A percentile compares a stretch with the other conserved stretches of the same genome.
Conservation (phyloP, 495 filamentous ascomycete species). For the Aspergillus taichungensis region DNA sequence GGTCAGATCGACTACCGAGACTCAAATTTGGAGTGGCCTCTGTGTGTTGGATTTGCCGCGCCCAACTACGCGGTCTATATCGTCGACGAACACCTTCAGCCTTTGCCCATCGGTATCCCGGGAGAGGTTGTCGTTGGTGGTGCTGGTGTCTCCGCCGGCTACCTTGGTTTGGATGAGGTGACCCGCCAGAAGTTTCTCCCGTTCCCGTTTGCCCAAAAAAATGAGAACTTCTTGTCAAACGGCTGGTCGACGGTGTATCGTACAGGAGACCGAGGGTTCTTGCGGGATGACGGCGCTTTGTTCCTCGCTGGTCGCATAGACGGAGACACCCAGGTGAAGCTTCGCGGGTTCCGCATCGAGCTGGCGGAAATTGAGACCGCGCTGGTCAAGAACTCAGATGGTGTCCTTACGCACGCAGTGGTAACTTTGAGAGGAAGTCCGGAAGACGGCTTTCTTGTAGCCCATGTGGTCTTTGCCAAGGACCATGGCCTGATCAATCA, state of each 20-base stretch:
- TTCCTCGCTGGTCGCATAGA: conserved; percentile 28
- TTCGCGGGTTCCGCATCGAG: conserved; percentile 42
- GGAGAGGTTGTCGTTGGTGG: conserved; percentile 39
- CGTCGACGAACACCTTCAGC: conserved; percentile 25
- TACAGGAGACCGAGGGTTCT: conserved; percentile 29
- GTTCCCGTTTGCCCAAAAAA: too few species aligned
- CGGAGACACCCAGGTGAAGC: conserved; percentile 40
- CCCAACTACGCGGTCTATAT: conserved; percentile 21
- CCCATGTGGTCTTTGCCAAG: too few species aligned
- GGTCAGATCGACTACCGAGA: background rate
- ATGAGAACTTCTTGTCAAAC: conserved; percentile 1
- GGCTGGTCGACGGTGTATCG: conserved; percentile 29
- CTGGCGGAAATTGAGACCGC: conserved; percentile 40
- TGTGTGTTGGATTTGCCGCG: background rate
- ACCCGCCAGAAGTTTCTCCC: conserved; percentile 25
- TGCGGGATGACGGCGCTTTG: conserved; percentile 27
- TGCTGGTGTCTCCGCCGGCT: conserved; percentile 27
- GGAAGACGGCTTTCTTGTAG: too few species aligned
- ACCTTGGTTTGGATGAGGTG: conserved; percentile 22
- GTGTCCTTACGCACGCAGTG: too few species aligned
- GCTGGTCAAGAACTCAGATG: too few species aligned
- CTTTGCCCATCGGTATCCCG: conserved; percentile 26
- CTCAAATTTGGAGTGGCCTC: background rate
- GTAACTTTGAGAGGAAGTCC: too few species aligned
- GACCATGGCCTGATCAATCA: too few species aligned